Evolutionary conservation across 179 eudicot genomes (phyloP).

Genomic region (Gypsophila paniculata): DNA sequence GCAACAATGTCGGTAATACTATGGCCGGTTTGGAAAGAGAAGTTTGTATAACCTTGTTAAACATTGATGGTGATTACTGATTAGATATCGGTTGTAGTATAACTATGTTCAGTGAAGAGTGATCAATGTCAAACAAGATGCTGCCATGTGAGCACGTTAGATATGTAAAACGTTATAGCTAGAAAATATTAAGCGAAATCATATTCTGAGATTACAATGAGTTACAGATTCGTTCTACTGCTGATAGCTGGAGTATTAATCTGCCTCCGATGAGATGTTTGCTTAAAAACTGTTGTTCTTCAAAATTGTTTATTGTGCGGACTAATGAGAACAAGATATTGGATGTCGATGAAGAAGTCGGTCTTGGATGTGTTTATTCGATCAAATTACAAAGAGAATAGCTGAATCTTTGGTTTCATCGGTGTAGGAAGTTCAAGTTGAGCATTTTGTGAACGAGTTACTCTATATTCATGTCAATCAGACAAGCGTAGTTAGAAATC

Average conservation of each 20-base stretch:
- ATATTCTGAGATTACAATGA: neutral
- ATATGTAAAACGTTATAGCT: neutral
- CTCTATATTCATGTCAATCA: neutral
- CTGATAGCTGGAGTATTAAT: neutral
- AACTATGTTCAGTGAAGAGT: neutral
- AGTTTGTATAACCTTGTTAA: conserved; percentile 1
- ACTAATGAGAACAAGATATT: too few relatives aligned
- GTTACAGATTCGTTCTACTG: neutral
- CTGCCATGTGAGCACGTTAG: neutral
- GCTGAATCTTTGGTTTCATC: neutral
- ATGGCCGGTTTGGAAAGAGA: neutral
- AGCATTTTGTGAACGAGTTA: too few relatives aligned
- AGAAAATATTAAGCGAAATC: neutral
- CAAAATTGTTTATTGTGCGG: neutral
- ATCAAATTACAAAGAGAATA: neutral
- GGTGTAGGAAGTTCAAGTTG: neutral
- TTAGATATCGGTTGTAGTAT: conserved; percentile 11
- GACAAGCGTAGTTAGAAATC: neutral
- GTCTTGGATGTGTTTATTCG: neutral
- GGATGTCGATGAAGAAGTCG: neutral
- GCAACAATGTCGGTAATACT: conserved; percentile 3
- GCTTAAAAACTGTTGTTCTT: neutral
- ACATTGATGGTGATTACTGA: conserved; percentile 13
- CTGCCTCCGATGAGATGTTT: too few relatives aligned
- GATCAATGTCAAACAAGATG: neutral